A percentile compares a stretch with the other conserved stretches of the same genome.
Conservation (phyloP, 495 filamentous ascomycete genomes). For the Xylaria venustula region DNA sequence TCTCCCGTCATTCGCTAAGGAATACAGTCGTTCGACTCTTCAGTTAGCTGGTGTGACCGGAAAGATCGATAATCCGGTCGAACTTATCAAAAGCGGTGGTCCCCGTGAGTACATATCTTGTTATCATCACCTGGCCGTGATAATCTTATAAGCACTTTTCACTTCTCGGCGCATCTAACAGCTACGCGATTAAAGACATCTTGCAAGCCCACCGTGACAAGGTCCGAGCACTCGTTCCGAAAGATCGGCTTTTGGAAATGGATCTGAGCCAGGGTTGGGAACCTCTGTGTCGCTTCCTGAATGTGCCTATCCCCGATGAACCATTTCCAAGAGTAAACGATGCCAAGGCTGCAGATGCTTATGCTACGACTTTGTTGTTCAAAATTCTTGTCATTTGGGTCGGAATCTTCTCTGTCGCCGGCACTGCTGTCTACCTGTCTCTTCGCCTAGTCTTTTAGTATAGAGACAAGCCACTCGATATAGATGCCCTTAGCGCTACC, state of each 20-base stretch:
- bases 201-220: neutral
- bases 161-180: no score
- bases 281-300: conserved; percentile 31
- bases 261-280: conserved; percentile 31
- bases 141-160: no score
- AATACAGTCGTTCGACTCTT: conserved; percentile 25
- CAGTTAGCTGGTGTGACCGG: conserved; percentile 18
- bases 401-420: no score
- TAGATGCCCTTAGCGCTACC: no score
- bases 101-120: conserved; percentile 16
- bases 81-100: conserved; percentile 21
- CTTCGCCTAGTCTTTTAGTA: no score
- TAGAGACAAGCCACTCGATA: no score
- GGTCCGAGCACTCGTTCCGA: conserved; percentile 14
- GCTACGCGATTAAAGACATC: no score
- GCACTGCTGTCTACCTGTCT: no score
- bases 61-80: conserved; percentile 8
- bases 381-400: neutral
- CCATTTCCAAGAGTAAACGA: conserved; percentile 32
- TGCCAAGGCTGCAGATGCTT: neutral
- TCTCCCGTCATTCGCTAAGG: conserved; percentile 18
- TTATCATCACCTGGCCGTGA: no score
- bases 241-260: conserved; percentile 19
- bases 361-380: neutral
- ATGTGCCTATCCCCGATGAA: conserved; percentile 21